These are phyloP conservation scores for Stagonosporopsis tanaceti DNA, from an alignment of 2,329 filamentous ascomycete species.

Conservation along the genomic window DNA sequence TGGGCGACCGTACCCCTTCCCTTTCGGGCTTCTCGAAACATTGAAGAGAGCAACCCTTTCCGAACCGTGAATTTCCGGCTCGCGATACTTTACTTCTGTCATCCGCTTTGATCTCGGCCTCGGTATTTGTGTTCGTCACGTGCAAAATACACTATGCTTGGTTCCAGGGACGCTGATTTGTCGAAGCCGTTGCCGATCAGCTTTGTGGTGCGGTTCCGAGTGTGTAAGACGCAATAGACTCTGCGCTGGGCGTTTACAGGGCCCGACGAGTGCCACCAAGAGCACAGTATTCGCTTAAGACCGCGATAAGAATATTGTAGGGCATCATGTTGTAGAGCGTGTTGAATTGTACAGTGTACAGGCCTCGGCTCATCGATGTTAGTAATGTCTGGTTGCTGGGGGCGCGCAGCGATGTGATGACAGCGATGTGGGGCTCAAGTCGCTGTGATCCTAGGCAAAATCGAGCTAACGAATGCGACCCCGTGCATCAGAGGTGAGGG, in stretches of 20 bases:
- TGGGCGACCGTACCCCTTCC: background rate
- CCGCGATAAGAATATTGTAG: background rate
- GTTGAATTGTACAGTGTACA: background rate
- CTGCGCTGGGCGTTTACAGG: conserved; percentile 4
- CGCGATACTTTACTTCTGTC: conserved; percentile 9
- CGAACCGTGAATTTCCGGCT: conserved; percentile 9
- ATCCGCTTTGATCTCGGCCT: conserved; percentile 21
- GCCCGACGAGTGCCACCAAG: background rate
- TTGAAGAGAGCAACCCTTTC: conserved; percentile 1
- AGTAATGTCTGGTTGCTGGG: conserved; percentile 3
- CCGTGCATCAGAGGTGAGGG: conserved; percentile 31
- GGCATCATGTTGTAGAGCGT: background rate
- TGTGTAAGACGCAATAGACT: conserved; percentile 21
- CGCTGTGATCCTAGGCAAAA: conserved; percentile 19
- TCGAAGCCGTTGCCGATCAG: conserved; percentile 9
- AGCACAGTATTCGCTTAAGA: background rate
- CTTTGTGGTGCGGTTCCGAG: conserved; percentile 16
- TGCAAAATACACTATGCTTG: conserved; percentile 7
- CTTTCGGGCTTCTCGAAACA: conserved; percentile 7
- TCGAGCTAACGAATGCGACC: conserved; percentile 35
- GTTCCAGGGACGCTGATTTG: conserved; percentile 9
- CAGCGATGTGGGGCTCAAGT: conserved; percentile 13
- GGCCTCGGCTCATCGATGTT: background rate
- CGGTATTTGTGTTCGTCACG: conserved; percentile 14
- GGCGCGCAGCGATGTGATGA: conserved; percentile 1